phyloP scores from a whole-genome alignment of 495 filamentous ascomycete species.

The Aspergillus ellipticus region DNA sequence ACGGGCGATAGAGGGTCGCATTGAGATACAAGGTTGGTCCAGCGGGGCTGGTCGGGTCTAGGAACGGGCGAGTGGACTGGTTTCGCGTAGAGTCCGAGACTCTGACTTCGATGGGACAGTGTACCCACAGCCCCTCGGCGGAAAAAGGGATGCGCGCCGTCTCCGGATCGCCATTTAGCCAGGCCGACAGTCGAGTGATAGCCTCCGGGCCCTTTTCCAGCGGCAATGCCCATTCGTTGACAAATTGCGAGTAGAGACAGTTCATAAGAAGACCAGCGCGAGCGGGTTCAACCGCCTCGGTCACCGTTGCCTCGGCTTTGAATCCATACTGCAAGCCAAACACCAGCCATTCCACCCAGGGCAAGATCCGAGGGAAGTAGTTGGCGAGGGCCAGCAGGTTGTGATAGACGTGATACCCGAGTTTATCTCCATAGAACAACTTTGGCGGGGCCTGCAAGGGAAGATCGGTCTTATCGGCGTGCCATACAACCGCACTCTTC shows the following conservation, averaged over 20 bases:
- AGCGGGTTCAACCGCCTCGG: conserved; percentile 72
- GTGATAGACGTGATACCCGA: conserved; percentile 89
- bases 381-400: conserved; percentile 74
- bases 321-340: conserved; percentile 97
- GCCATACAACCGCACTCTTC: conserved; percentile 81
- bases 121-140: conserved; percentile 75
- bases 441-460: conserved; percentile 42
- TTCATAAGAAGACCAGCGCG: conserved; percentile 86
- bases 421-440: conserved; percentile 72
- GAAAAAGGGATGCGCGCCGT: conserved; percentile 71
- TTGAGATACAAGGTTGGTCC: conserved; percentile 90
- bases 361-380: conserved; percentile 75
- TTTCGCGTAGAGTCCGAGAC: conserved; percentile 69
- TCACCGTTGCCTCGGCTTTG: conserved; percentile 55
- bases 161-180: conserved; percentile 66
- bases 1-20: conserved; percentile 91
- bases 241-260: conserved; percentile 92
- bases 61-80: conserved; percentile 60
- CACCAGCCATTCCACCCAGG: conserved; percentile 87
- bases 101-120: conserved; percentile 90
- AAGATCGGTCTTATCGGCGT: conserved; percentile 68
- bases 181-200: conserved; percentile 73
- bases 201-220: conserved; percentile 87
- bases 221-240: conserved; percentile 97
- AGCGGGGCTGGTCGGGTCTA: conserved; percentile 66